Conservation (phyloP, 148 eudicot genomes). For the Drosera capensis region DNA sequence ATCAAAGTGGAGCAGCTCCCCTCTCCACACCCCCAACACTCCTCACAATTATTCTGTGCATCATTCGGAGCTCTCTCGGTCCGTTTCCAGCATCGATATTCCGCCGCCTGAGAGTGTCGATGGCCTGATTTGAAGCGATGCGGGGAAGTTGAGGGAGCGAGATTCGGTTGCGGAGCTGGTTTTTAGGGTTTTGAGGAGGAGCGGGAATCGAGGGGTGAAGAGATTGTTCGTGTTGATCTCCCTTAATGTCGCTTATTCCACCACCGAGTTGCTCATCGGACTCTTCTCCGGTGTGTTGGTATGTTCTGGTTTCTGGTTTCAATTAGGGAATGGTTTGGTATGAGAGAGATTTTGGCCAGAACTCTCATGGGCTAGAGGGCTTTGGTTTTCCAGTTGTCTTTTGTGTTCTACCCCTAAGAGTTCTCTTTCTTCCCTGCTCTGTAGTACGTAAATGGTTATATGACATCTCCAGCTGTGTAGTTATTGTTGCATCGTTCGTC, state of each 20-base stretch:
- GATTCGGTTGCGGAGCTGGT: slow-evolving; percentile 12
- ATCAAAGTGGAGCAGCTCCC: too few species aligned
- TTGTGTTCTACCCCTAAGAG: too few species aligned
- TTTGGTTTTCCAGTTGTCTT: slow-evolving; percentile 89
- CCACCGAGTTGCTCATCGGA: slow-evolving; percentile 60
- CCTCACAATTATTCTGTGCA: too few species aligned
- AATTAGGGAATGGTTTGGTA: slow-evolving; percentile 9
- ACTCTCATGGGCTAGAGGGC: too few species aligned
- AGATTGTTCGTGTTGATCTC: slow-evolving; percentile 66
- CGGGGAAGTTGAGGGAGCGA: slow-evolving; percentile 15
- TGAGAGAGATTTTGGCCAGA: slow-evolving; percentile 17
- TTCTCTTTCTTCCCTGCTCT: too few species aligned
- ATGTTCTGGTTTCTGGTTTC: neutral
- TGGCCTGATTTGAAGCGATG: slow-evolving; percentile 20
- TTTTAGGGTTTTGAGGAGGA: slow-evolving; percentile 34
- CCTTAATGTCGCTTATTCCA: slow-evolving; percentile 80
- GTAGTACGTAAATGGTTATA: too few species aligned
- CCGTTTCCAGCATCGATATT: slow-evolving; percentile 59
- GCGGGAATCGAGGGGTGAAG: slow-evolving; percentile 70
- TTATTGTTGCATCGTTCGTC: neutral
- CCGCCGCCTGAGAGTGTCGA: slow-evolving; percentile 22
- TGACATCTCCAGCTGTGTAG: too few species aligned
- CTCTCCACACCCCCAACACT: too few species aligned
- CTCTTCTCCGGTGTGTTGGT: slow-evolving; percentile 74
- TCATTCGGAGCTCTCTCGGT: slow-evolving; percentile 34